Conservation (phyloP, 805 yeast species). For the Saccharomycopsis babjevae region DNA sequence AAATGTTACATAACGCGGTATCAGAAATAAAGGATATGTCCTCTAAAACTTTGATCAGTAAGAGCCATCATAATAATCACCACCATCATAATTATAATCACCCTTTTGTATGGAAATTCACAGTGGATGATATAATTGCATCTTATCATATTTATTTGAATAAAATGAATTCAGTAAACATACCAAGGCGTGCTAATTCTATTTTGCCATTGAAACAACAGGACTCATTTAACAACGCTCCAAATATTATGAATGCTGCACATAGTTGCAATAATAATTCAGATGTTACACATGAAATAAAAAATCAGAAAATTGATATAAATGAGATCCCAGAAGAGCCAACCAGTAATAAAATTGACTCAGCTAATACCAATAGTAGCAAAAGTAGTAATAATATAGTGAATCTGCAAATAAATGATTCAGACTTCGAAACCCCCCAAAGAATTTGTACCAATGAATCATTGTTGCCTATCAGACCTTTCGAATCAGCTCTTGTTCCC, state of each 20-base stretch:
- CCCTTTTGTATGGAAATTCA: background rate
- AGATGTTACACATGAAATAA: background rate
- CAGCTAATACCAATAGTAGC: background rate
- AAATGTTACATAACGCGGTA: background rate
- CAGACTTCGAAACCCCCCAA: background rate
- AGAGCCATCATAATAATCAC: background rate
- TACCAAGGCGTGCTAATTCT: background rate
- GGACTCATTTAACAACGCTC: background rate
- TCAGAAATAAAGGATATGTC: background rate
- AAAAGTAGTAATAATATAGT: background rate
- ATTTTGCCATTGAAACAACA: background rate
- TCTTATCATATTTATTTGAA: background rate
- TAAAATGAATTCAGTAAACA: background rate
- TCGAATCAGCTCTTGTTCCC: background rate
- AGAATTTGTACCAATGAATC: background rate
- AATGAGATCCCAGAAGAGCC: background rate
- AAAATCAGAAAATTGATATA: background rate
- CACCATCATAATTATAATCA: background rate
- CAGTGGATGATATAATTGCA: background rate
- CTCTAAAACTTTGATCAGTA: background rate
- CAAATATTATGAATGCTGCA: background rate
- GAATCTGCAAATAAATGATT: background rate
- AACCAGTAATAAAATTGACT: background rate
- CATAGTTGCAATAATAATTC: background rate
- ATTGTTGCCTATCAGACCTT: background rate